Conservation (phyloP, 1,284 basidiomycete species). For the Marasmius oreades region DNA sequence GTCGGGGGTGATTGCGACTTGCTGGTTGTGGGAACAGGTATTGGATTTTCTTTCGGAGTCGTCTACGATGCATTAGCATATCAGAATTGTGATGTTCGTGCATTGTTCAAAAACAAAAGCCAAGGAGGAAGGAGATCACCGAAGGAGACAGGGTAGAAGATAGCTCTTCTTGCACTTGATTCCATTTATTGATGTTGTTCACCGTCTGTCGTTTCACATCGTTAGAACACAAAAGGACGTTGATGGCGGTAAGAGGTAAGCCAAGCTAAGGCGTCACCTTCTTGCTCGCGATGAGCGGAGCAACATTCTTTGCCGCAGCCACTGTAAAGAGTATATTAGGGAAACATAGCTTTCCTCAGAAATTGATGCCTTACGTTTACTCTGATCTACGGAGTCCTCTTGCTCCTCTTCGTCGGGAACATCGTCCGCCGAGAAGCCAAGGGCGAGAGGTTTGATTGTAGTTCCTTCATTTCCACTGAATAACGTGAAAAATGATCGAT, state of each 20-base stretch:
- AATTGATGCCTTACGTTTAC: conserved; percentile 48
- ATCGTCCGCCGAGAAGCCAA: conserved; percentile 58
- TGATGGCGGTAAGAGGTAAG: neutral
- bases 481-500: conserved; percentile 1
- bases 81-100: conserved; percentile 25
- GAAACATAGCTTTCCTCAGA: conserved; percentile 8
- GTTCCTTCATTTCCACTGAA: conserved; percentile 11
- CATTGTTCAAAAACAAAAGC: conserved; percentile 22
- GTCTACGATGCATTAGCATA: conserved; percentile 27
- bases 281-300: conserved; percentile 82
- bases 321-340: conserved; percentile 33
- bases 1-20: conserved; percentile 32
- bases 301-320: conserved; percentile 67
- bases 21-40: conserved; percentile 21
- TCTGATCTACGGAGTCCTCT: conserved; percentile 42
- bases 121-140: conserved; percentile 34
- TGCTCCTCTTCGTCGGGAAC: conserved; percentile 36
- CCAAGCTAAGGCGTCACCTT: conserved; percentile 55
- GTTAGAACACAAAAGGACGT: neutral
- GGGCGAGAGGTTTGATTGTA: conserved; percentile 38
- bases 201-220: conserved; percentile 52
- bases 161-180: conserved; percentile 86
- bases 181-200: conserved; percentile 93
- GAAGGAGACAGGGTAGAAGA: conserved; percentile 38
- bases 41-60: conserved; percentile 17